Percentiles rank a stretch among this genome's conserved stretches.
Conservation (phyloP, 306 rosid species). For the Quercus alba region DNA sequence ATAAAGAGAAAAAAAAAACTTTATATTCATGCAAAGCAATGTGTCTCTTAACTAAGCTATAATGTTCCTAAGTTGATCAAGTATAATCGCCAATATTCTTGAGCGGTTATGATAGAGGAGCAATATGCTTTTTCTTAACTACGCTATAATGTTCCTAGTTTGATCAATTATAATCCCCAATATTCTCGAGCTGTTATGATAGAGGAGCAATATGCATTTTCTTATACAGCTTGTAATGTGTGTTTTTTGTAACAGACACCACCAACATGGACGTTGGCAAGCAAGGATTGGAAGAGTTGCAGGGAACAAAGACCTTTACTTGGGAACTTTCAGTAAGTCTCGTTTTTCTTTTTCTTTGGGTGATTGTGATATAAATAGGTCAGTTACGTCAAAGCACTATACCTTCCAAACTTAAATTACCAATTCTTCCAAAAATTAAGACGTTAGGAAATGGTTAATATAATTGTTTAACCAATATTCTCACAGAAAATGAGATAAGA, state of each 20-base stretch:
- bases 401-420: too few species aligned
- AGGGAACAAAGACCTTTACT: constrained; percentile 87
- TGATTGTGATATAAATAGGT: not conserved
- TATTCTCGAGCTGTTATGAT: not conserved
- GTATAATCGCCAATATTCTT: not conserved
- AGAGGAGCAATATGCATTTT: not conserved
- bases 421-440: too few species aligned
- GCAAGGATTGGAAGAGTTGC: constrained; percentile 96
- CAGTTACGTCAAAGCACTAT: not conserved
- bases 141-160: not conserved
- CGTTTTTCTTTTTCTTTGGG: not conserved
- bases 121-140: not conserved
- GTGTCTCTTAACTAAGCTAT: not conserved
- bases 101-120: not conserved
- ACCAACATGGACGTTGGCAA: constrained; percentile 98
- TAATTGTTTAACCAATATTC: too few species aligned
- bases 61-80: not conserved
- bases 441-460: too few species aligned
- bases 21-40: too few species aligned
- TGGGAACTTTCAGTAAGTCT: constrained; percentile 86
- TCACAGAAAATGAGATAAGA: too few species aligned
- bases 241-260: constrained; percentile 54
- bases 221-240: not conserved
- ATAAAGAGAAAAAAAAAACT: too few species aligned
- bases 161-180: not conserved